These are phyloP conservation scores for Colletotrichum neosansevieriae DNA, from an alignment of 2,329 filamentous ascomycete species.

Conservation along the genomic window DNA sequence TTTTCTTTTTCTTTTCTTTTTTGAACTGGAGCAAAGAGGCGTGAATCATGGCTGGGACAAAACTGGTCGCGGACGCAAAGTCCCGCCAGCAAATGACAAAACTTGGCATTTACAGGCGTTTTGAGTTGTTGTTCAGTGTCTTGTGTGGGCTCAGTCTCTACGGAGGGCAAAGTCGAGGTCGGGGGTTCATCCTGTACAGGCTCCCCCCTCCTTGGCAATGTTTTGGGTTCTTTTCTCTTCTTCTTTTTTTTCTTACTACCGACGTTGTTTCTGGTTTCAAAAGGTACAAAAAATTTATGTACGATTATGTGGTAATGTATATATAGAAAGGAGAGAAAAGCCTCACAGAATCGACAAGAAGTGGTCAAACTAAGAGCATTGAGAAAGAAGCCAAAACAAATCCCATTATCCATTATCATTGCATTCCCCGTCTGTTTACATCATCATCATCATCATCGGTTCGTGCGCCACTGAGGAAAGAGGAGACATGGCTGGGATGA, in stretches of 20 bases:
- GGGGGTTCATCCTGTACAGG: neutral
- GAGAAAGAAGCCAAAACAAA: neutral
- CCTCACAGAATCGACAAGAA: constrained; percentile 28
- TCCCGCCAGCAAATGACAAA: constrained; percentile 30
- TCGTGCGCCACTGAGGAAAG: too few relatives aligned
- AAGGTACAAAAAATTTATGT: constrained; percentile 22
- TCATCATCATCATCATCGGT: too few relatives aligned
- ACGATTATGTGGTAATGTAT: constrained; percentile 40
- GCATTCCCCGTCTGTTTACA: neutral
- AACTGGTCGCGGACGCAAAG: constrained; percentile 31
- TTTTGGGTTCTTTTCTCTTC: constrained; percentile 11
- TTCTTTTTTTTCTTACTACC: neutral
- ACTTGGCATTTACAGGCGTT: constrained; percentile 41
- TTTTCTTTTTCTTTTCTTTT: neutral
- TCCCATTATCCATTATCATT: neutral
- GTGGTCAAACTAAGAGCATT: neutral
- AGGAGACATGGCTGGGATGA: neutral
- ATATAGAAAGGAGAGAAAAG: constrained; percentile 26
- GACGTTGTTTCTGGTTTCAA: neutral
- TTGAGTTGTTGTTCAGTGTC: neutral
- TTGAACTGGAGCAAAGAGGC: constrained; percentile 33
- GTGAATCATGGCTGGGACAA: constrained; percentile 32
- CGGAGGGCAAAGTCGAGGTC: constrained; percentile 7
- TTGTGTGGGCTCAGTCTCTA: neutral
- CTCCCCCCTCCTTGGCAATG: constrained; percentile 14